Evolutionary conservation across 805 yeast species (phyloP), one percentile per base, ranked within the genome.

Genomic region (Nakazawaea sp.): DNA sequence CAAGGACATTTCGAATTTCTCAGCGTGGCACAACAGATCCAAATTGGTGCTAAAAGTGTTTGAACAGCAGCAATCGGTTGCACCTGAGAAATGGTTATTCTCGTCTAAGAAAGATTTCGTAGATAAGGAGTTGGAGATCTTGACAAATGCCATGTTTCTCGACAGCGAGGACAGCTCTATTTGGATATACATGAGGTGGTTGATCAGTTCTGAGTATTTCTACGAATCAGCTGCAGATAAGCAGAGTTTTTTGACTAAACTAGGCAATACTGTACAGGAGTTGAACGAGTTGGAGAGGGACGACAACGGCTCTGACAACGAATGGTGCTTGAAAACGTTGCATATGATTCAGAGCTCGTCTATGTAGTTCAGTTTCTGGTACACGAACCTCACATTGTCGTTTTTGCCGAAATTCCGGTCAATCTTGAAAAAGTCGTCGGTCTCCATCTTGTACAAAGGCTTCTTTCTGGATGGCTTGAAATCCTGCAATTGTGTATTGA

Each of bases 121-220:
- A 5, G 41, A 43, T 0, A 58, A 64, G 15, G 98, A 92, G 55
- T 58, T 88, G 29, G 70, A 69, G 3, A 68, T 82, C 45, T 68
- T 88, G 26, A 81, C 78, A 42, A 81, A 85, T 20, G 98, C 97
- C 0, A 75, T 87, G 60, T 86, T 79, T 52, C 86, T 95, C 46
- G 97, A 92, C 54, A 89, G 95, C 0, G 90, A 85, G 36, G 98
- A 92, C 52, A 89, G 94, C 30, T 84, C 96, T 0, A 82, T 86
- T 0, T 92, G 97, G 97, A 68, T 83, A 2, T 92, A 89, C 53
- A 67, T 86, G 41, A 72, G 78, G 35, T 92, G 97, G 97, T 63
- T 90, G 17, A 51, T 75, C 6, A 63, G 69, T 5, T 68, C 68
- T 26, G 55, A 54, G 10, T 58, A 71, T 24, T 61, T 74, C 25